Evolutionary conservation across 1,284 basidiomycete species (phyloP), one percentile per base, ranked within the genome.

Genomic region (Pulchroboletus neoregius): DNA sequence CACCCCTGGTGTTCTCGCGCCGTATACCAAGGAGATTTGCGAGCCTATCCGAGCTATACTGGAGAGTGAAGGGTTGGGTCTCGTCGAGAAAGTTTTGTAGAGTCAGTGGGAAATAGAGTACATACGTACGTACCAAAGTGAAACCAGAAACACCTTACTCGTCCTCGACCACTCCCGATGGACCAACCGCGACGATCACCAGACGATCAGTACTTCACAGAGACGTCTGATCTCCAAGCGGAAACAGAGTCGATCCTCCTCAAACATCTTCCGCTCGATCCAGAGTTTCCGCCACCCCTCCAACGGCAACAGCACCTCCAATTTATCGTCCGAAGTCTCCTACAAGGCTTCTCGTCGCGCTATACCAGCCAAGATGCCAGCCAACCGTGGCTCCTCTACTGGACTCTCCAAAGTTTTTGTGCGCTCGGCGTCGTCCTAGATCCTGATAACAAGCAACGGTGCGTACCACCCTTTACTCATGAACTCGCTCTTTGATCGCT

Each of bases 381-480:
- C 54, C 84, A 93, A 58, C 87, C 93, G 0, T 97, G 94, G 94
- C 71, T 96, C 24, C 65, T 95, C 50, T 96, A 88, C 68, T 97
- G 94, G 94, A 85, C 82, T 0, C 62, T 94, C 2, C 92, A 97
- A 57, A 76, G 82, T 27, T 83, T 94, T 52, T 84, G 86, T 54
- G 63, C 83, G 2, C 66, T 95, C 26, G 89, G 91, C 41, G 82
- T 90, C 1, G 82, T 73, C 1, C 62, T 96, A 33, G 93, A 94
- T 71, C 78, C 80, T 2, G 71, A 68, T 7, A 89, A 79, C 50
- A 88, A 83, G 63, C 76, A 86, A 53, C 74, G 80, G 89, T 91
- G 55, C 51, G 77, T 4, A 13, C 10, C 23, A 15, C 31, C n/a
- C n/a, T n/a, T n/a, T n/a, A n/a, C n/a, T n/a, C n/a, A n/a, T n/a